phyloP scores from a whole-genome alignment of 306 rosid genomes.

The Trifolium fragiferum region DNA sequence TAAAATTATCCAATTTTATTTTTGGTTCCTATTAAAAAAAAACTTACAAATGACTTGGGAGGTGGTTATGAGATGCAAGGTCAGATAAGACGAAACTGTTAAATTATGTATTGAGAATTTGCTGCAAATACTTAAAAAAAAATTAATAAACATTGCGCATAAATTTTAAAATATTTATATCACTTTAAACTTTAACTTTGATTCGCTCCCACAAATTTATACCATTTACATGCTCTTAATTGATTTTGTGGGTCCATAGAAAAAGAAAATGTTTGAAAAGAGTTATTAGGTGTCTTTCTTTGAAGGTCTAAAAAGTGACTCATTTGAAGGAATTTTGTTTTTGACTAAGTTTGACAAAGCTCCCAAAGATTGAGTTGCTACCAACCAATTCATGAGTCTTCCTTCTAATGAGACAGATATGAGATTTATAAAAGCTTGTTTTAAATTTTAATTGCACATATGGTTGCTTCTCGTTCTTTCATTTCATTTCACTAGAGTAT shows the following conservation, averaged over 20 bases:
- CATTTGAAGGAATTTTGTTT: neutral
- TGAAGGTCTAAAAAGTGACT: slow-evolving; percentile 3
- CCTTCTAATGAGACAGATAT: neutral
- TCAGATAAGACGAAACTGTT: too few relatives aligned
- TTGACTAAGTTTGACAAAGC: slow-evolving; percentile 19
- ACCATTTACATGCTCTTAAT: slow-evolving; percentile 39
- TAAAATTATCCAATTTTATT: too few relatives aligned
- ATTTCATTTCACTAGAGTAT: neutral
- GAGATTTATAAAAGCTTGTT: slow-evolving; percentile 12
- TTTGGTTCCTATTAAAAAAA: too few relatives aligned
- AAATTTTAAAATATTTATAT: too few relatives aligned
- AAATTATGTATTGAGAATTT: too few relatives aligned
- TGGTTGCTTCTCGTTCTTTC: slow-evolving; percentile 41
- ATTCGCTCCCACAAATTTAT: too few relatives aligned
- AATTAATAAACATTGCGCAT: too few relatives aligned
- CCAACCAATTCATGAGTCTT: slow-evolving; percentile 43
- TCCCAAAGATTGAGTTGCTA: slow-evolving; percentile 10
- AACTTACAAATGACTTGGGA: too few relatives aligned
- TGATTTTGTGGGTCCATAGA: slow-evolving; percentile 42
- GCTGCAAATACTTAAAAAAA: too few relatives aligned
- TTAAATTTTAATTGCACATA: neutral
- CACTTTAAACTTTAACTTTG: too few relatives aligned
- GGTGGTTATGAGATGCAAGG: too few relatives aligned
- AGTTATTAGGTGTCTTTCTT: neutral
- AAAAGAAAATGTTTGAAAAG: neutral